Percentiles rank a stretch among this genome's conserved stretches.
Evolutionary conservation across 345 rosid genomes (phyloP).

Genomic region (Corchorus olitorius): DNA sequence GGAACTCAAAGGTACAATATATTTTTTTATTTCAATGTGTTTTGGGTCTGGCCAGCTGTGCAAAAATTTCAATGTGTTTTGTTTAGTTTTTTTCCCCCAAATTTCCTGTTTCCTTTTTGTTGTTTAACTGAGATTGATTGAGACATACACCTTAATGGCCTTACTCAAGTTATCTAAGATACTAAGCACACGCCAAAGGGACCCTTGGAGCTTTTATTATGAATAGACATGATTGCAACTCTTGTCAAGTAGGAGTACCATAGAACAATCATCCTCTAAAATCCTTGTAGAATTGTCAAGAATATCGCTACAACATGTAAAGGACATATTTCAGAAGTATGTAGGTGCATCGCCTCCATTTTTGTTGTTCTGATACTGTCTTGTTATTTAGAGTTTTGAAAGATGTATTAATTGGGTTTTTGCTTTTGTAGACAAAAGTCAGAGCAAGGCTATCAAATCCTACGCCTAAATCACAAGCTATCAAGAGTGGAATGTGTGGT

Average conservation of each 20-base stretch:
- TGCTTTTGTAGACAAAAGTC: slow-evolving; percentile 42
- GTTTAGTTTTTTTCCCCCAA: no score
- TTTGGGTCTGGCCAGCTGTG: not conserved
- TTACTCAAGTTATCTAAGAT: not conserved
- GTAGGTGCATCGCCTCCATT: not conserved
- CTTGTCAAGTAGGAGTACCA: not conserved
- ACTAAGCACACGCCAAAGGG: not conserved
- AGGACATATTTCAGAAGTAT: not conserved
- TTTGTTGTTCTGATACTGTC: not conserved
- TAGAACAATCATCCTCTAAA: not conserved
- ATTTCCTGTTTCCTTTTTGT: not conserved
- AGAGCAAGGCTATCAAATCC: slow-evolving; percentile 74
- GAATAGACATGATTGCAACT: not conserved
- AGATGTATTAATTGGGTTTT: not conserved
- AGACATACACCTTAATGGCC: not conserved
- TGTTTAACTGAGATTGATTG: not conserved
- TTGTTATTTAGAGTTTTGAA: not conserved
- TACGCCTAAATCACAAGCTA: slow-evolving; percentile 68
- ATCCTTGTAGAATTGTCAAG: slow-evolving; percentile 1
- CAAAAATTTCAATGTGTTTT: not conserved
- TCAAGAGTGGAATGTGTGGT: slow-evolving; percentile 72
- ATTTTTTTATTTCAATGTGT: slow-evolving; percentile 8
- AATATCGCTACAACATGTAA: not conserved
- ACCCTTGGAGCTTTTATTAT: not conserved
- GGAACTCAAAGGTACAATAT: slow-evolving; percentile 45